Evolutionary conservation across 2,329 filamentous ascomycete genomes (phyloP).

Genomic region (Penicillium sp.): DNA sequence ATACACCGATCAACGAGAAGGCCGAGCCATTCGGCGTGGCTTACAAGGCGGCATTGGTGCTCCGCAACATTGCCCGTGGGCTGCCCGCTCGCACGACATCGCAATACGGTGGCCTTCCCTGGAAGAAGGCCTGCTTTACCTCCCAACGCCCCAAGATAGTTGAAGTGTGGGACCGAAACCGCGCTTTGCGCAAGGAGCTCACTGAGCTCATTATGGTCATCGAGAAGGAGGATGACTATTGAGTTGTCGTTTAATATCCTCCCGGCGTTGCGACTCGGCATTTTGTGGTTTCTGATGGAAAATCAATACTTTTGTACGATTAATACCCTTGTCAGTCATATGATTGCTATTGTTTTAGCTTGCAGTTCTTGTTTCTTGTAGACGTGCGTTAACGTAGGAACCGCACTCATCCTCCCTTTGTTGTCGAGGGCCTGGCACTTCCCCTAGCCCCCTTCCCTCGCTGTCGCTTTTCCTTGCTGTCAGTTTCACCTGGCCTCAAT

Average conservation of each 20-base stretch:
- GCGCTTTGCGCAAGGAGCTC: constrained; percentile 41
- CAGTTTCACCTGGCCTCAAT: too few species aligned
- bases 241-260: constrained; percentile 10
- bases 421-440: too few species aligned
- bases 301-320: constrained; percentile 22
- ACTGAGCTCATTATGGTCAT: constrained; percentile 44
- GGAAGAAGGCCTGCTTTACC: constrained; percentile 42
- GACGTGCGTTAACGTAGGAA: constrained; percentile 6
- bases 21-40: constrained; percentile 45
- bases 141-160: constrained; percentile 39
- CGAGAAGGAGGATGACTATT: constrained; percentile 39
- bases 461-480: too few species aligned
- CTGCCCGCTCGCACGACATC: constrained; percentile 35
- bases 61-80: constrained; percentile 47
- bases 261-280: not conserved
- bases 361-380: constrained; percentile 5
- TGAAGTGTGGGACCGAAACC: constrained; percentile 41
- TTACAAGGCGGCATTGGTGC: constrained; percentile 46
- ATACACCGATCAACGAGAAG: constrained; percentile 43
- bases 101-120: constrained; percentile 32
- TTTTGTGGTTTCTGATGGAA: constrained; percentile 11
- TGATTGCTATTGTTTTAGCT: constrained; percentile 2
- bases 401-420: not conserved
- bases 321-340: constrained; percentile 25
- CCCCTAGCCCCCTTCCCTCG: too few species aligned